Conservation (phyloP, 73 alveolate species). For the Stentor roeselii region DNA sequence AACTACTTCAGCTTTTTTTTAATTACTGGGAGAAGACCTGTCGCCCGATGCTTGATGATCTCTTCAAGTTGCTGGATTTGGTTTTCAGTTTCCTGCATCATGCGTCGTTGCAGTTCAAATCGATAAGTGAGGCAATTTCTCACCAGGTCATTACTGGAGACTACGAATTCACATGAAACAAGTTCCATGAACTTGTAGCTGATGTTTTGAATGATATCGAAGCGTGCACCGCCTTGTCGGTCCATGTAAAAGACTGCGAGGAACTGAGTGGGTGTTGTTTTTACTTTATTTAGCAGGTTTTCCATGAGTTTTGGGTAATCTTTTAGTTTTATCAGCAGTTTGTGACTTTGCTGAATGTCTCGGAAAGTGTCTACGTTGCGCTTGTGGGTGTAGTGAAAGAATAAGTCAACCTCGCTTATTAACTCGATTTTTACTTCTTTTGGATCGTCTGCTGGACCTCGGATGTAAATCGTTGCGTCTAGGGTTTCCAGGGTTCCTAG, state of each 20-base stretch:
- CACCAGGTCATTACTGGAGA: not conserved
- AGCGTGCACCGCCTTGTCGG: not conserved
- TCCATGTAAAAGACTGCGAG: not conserved
- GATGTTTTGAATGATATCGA: not conserved
- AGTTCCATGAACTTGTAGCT: not conserved
- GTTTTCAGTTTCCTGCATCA: not conserved
- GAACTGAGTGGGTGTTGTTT: not conserved
- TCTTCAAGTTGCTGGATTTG: not conserved
- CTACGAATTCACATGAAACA: not conserved
- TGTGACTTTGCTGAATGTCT: not conserved
- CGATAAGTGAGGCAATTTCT: not conserved
- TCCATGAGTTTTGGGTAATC: not conserved
- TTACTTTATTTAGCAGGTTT: not conserved
- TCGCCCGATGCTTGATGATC: not conserved
- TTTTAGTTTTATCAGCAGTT: not conserved
- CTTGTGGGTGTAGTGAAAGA: not conserved
- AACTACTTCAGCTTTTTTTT: not conserved
- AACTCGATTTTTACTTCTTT: not conserved
- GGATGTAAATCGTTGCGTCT: not conserved
- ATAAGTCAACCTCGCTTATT: not conserved
- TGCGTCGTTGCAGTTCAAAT: not conserved
- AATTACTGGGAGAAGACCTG: not conserved
- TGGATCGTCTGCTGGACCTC: not conserved
- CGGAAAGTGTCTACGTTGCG: not conserved
- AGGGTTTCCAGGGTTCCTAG: not conserved